These are phyloP conservation scores for Zygotorulaspora sp. DNA, from an alignment of 805 yeast species.

Conservation along the genomic window DNA sequence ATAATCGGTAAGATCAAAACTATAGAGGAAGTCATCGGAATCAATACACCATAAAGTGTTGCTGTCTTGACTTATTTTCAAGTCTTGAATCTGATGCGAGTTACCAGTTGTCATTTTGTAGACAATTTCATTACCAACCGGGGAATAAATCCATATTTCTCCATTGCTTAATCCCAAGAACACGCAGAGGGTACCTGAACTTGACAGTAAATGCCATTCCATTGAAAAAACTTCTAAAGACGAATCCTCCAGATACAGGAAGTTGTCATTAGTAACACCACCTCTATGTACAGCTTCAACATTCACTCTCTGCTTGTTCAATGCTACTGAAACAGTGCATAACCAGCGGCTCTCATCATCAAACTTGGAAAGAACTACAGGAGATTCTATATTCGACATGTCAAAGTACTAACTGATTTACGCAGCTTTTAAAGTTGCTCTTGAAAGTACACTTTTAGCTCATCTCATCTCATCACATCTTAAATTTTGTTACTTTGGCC, in stretches of 20 bases:
- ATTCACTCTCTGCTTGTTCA: conserved; percentile 66
- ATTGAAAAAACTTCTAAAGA: conserved; percentile 21
- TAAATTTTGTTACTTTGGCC: conserved; percentile 4
- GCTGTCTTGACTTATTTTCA: conserved; percentile 35
- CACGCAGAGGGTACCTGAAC: conserved; percentile 43
- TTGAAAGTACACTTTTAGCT: conserved; percentile 4
- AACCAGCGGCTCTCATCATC: conserved; percentile 59
- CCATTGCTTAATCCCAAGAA: conserved; percentile 68
- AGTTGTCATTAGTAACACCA: conserved; percentile 40
- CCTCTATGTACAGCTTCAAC: conserved; percentile 48
- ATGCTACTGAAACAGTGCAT: conserved; percentile 61
- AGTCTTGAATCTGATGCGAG: conserved; percentile 46
- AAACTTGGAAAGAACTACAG: conserved; percentile 44
- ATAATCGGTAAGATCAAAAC: conserved; percentile 55
- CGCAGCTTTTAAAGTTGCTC: no score
- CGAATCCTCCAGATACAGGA: conserved; percentile 26
- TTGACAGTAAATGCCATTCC: conserved; percentile 25
- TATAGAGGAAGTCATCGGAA: conserved; percentile 50
- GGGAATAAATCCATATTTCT: conserved; percentile 59
- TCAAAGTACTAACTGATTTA: neutral
- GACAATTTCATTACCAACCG: conserved; percentile 54
- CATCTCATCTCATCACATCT: conserved; percentile 13
- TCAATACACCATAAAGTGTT: conserved; percentile 58
- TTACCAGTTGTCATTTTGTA: conserved; percentile 47
- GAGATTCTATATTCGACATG: conserved; percentile 8